A percentile compares a stretch with the other conserved stretches of the same genome.
Conservation (phyloP, 2,329 filamentous ascomycete genomes). For the Blastomyces emzantsi region DNA sequence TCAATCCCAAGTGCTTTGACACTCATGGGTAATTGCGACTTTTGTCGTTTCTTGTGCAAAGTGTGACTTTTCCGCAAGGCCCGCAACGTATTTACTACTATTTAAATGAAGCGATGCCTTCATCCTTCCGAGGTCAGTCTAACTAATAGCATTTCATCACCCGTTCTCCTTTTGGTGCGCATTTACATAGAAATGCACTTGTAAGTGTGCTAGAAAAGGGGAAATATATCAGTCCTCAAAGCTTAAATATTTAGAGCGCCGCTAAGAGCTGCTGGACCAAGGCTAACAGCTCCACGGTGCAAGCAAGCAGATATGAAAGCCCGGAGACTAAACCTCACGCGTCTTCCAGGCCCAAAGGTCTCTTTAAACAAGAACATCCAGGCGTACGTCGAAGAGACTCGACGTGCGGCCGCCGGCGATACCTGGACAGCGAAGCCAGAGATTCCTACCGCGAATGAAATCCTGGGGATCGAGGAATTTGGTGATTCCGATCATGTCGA, state of each 20-base stretch:
- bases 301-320: not conserved
- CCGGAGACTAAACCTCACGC: not conserved
- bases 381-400: conserved; percentile 22
- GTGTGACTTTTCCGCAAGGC: not conserved
- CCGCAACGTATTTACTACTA: not conserved
- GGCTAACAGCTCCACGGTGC: not conserved
- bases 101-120: not conserved
- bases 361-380: conserved; percentile 25
- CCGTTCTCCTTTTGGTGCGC: not conserved
- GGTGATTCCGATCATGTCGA: conserved; percentile 20
- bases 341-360: not conserved
- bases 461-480: conserved; percentile 24
- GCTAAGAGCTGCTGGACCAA: not conserved
- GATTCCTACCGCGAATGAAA: conserved; percentile 33
- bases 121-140: not conserved
- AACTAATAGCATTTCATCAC: not conserved
- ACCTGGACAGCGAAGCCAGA: conserved; percentile 33
- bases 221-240: not conserved
- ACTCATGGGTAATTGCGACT: too few relatives aligned
- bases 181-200: not conserved
- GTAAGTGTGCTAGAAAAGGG: not conserved
- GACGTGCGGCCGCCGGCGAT: conserved; percentile 13
- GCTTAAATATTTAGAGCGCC: not conserved
- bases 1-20: not conserved
- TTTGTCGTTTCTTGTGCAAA: too few relatives aligned